Conservation (phyloP, 2,329 filamentous ascomycete species). For the Teratosphaeria destructans region DNA sequence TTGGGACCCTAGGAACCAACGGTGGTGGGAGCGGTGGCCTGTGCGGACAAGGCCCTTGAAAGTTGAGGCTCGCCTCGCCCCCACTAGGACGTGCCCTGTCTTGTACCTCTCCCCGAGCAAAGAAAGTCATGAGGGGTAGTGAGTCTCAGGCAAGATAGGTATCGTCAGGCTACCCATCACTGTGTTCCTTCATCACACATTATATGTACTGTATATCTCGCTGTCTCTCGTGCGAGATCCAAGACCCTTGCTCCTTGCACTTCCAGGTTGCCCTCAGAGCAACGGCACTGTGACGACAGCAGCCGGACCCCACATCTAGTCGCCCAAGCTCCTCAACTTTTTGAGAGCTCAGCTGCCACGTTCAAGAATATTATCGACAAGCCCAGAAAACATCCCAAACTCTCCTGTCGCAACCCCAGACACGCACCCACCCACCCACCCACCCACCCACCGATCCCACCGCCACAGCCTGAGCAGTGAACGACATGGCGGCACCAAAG, state of each 20-base stretch:
- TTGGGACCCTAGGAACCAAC: not conserved
- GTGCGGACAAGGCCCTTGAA: not conserved
- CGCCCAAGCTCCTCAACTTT: not conserved
- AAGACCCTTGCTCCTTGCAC: not conserved
- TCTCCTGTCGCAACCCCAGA: not conserved
- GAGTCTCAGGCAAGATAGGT: too few relatives aligned
- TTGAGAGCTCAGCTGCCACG: not conserved
- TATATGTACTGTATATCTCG: too few relatives aligned
- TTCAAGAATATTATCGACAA: not conserved
- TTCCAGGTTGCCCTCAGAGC: not conserved
- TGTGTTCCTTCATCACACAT: not conserved
- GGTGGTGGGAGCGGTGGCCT: not conserved
- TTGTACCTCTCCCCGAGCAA: not conserved
- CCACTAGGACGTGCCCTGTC: not conserved
- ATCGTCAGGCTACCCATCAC: not conserved
- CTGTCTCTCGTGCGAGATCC: not conserved
- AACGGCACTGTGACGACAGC: not conserved
- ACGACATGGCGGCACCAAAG: conserved; percentile 40
- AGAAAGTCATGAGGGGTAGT: not conserved
- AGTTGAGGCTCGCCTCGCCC: not conserved
- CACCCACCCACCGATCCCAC: not conserved
- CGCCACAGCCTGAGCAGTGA: not conserved
- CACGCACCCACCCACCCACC: not conserved
- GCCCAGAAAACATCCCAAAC: not conserved
- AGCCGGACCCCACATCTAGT: not conserved